Percentiles rank a stretch among this genome's conserved stretches.
Conservation (phyloP, 805 yeast genomes). For the Wickerhamiella occidentalis region DNA sequence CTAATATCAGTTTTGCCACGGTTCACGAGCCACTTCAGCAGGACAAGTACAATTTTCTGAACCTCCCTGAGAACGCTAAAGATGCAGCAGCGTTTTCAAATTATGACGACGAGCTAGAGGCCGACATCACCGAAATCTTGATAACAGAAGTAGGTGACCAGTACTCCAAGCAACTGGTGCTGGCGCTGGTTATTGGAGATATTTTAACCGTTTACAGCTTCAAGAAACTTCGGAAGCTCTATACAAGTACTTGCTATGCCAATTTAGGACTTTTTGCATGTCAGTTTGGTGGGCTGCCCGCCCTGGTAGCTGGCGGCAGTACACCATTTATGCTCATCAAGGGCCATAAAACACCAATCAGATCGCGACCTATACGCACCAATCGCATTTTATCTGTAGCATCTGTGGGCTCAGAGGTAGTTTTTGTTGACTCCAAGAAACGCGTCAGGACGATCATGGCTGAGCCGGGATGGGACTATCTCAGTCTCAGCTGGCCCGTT, state of each 20-base stretch:
- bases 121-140: background rate
- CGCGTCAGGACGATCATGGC: background rate
- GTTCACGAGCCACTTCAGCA: slow-evolving; percentile 3
- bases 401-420: slow-evolving; percentile 32
- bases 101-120: background rate
- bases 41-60: background rate
- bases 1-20: background rate
- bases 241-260: slow-evolving; percentile 29
- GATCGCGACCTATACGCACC: slow-evolving; percentile 53
- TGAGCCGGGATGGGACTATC: slow-evolving; percentile 12
- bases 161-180: background rate
- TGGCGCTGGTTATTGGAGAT: slow-evolving; percentile 14
- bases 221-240: slow-evolving; percentile 29
- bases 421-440: slow-evolving; percentile 32
- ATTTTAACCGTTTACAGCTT: slow-evolving; percentile 16
- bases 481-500: slow-evolving; percentile 6
- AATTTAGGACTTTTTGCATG: slow-evolving; percentile 49
- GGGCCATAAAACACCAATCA: slow-evolving; percentile 48
- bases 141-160: slow-evolving; percentile 10
- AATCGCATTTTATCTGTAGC: slow-evolving; percentile 41
- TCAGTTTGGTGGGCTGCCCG: slow-evolving; percentile 44
- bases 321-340: slow-evolving; percentile 60
- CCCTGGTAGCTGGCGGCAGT: slow-evolving; percentile 61
- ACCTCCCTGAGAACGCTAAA: background rate
- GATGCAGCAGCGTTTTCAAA: background rate